A percentile compares a stretch with the other conserved stretches of the same genome.
phyloP scores from a whole-genome alignment of 176 grass and related monocot genomes.

The Rhynchospora tenuis region DNA sequence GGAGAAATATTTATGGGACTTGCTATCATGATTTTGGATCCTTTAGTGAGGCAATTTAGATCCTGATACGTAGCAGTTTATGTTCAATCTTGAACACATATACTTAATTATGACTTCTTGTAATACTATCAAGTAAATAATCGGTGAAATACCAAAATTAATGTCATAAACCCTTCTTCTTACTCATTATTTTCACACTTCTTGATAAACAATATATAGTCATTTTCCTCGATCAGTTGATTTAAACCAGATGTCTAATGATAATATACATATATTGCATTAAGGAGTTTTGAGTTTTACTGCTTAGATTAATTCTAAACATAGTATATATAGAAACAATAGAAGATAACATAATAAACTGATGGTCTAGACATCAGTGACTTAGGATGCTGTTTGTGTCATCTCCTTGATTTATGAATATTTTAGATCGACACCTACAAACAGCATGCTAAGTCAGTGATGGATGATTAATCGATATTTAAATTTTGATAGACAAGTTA shows the following conservation, averaged over 20 bases:
- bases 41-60: not conserved
- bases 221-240: not conserved
- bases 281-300: not conserved
- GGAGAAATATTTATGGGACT: not conserved
- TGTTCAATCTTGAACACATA: not conserved
- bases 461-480: no score
- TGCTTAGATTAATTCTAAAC: not conserved
- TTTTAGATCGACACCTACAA: no score
- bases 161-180: not conserved
- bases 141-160: not conserved
- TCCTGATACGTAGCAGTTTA: not conserved
- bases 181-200: not conserved
- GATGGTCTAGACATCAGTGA: not conserved
- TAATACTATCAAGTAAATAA: not conserved
- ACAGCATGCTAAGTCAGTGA: no score
- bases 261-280: not conserved
- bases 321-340: not conserved
- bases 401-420: not conserved
- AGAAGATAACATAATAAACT: not conserved
- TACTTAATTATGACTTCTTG: not conserved
- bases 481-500: no score
- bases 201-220: not conserved
- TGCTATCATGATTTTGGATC: not conserved
- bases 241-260: not conserved
- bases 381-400: not conserved